phyloP scores from a whole-genome alignment of 164 flowering plant genomes.

The Magnolia officinalis region DNA sequence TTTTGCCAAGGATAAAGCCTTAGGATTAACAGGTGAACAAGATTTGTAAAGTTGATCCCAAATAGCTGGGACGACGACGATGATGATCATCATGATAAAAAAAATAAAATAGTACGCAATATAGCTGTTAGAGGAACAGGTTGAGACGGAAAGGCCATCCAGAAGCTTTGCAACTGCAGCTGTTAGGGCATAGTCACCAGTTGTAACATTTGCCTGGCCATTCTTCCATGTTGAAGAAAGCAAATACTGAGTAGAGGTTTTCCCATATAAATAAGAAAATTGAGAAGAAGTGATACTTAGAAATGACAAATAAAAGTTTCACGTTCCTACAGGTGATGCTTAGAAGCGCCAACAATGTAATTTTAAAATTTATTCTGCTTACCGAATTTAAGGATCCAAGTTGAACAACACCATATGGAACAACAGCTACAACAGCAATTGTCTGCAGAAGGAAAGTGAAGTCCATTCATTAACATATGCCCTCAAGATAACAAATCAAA shows the following conservation, averaged over 20 bases:
- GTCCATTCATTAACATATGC: not conserved
- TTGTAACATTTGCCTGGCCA: not conserved
- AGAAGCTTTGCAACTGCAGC: not conserved
- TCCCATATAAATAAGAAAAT: not conserved
- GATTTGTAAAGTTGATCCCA: not conserved
- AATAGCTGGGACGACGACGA: not conserved
- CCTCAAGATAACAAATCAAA: not conserved
- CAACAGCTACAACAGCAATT: conserved; percentile 63
- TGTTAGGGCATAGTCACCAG: not conserved
- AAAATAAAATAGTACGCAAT: not conserved
- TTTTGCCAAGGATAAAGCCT: not conserved
- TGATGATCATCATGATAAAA: not conserved
- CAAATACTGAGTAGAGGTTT: not conserved
- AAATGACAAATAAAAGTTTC: not conserved
- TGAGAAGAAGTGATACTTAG: not conserved
- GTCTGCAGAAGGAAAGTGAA: conserved; percentile 50
- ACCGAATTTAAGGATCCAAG: conserved; percentile 78
- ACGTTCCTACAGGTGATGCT: not conserved
- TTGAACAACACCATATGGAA: conserved; percentile 80
- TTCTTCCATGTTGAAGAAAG: not conserved
- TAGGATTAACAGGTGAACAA: not conserved
- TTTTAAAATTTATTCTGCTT: conserved; percentile 16
- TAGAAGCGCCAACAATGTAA: not conserved
- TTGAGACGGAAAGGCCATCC: not conserved
- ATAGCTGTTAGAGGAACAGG: not conserved